These are phyloP conservation scores for Solanum clarkiae DNA, from an alignment of 257 asterid species.

Conservation along the genomic window DNA sequence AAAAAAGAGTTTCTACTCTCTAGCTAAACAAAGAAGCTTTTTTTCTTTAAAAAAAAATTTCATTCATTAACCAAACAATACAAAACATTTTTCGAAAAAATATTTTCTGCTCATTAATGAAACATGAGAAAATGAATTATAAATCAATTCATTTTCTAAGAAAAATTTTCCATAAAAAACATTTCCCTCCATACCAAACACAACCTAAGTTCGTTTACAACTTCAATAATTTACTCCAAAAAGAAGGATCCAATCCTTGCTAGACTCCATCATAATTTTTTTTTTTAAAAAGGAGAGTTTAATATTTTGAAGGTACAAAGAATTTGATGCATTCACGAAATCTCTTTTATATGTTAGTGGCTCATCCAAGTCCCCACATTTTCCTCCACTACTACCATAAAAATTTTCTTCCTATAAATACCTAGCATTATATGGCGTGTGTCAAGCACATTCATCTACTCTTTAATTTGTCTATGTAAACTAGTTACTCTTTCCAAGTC, in stretches of 20 bases:
- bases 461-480: not conserved
- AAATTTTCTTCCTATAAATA: conserved; percentile 29
- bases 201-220: too few species aligned
- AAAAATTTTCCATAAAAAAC: too few species aligned
- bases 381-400: conserved; percentile 1
- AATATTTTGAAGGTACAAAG: not conserved
- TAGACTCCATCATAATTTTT: not conserved
- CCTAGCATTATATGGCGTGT: conserved; percentile 19
- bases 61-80: too few species aligned
- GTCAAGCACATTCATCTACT: conserved; percentile 28
- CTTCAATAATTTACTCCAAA: not conserved
- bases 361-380: conserved; percentile 4
- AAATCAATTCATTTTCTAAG: too few species aligned
- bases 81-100: too few species aligned
- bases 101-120: too few species aligned
- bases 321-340: not conserved
- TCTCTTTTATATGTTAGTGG: not conserved
- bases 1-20: too few species aligned
- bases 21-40: too few species aligned
- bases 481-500: not conserved
- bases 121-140: too few species aligned
- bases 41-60: too few species aligned
- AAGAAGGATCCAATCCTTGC: not conserved
- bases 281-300: not conserved
- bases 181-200: too few species aligned